Conservation (phyloP, 805 yeast species). For the Candida takata region DNA sequence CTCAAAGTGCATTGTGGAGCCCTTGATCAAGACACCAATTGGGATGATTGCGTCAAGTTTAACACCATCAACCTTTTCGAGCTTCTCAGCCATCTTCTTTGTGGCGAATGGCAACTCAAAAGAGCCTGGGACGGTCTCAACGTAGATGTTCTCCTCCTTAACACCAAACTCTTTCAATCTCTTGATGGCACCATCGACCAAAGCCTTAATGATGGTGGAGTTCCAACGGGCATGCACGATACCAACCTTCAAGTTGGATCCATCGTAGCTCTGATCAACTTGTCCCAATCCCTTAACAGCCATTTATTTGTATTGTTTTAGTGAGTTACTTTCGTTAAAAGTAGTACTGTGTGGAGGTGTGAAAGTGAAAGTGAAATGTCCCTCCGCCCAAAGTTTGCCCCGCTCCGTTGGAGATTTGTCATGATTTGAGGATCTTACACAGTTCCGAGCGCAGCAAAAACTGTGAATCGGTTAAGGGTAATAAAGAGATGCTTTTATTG, state of each 20-base stretch:
- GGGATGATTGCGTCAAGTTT: slow-evolving; percentile 84
- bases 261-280: slow-evolving; percentile 63
- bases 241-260: slow-evolving; percentile 63
- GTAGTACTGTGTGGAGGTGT: too few relatives aligned
- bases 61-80: slow-evolving; percentile 32
- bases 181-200: slow-evolving; percentile 69
- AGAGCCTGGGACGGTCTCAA: slow-evolving; percentile 91
- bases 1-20: slow-evolving; percentile 97
- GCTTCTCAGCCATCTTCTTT: slow-evolving; percentile 38
- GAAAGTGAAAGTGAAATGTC: too few relatives aligned
- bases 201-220: slow-evolving; percentile 60
- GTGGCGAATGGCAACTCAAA: slow-evolving; percentile 89
- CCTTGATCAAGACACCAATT: slow-evolving; percentile 92
- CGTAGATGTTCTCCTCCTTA: slow-evolving; percentile 60
- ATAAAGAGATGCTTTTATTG: too few relatives aligned
- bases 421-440: too few relatives aligned
- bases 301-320: slow-evolving; percentile 32
- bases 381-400: too few relatives aligned
- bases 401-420: too few relatives aligned
- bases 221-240: slow-evolving; percentile 98
- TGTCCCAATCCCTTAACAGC: slow-evolving; percentile 79
- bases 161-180: slow-evolving; percentile 64
- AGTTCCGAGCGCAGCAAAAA: too few relatives aligned
- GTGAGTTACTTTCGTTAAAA: too few relatives aligned
- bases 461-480: too few relatives aligned